phyloP scores from a whole-genome alignment of 257 asterid genomes.

The Jasminum sambac region DNA sequence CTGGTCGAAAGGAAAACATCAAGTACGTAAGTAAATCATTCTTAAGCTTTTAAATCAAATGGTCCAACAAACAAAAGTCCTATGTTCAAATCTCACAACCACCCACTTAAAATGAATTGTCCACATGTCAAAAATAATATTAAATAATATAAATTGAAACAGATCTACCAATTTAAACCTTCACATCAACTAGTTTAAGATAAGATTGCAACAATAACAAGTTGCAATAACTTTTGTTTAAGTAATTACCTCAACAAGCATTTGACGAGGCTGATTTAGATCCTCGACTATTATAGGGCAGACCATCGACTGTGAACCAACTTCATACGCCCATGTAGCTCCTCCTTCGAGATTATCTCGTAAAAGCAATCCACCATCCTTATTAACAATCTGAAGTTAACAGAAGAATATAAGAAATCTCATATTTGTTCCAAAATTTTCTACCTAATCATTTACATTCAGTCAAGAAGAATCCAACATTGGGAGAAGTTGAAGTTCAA shows the following conservation, averaged over 20 bases:
- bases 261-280: constrained; percentile 70
- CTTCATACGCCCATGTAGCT: constrained; percentile 89
- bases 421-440: background rate
- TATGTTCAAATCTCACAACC: too few relatives aligned
- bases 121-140: too few relatives aligned
- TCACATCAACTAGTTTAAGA: too few relatives aligned
- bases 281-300: constrained; percentile 86
- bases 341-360: constrained; percentile 70
- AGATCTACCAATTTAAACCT: too few relatives aligned
- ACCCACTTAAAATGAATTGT: too few relatives aligned
- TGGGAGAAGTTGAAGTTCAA: background rate
- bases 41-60: too few relatives aligned
- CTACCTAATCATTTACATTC: background rate
- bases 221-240: background rate
- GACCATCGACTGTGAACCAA: constrained; percentile 69
- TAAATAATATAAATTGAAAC: too few relatives aligned
- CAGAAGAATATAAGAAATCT: constrained; percentile 3
- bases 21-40: background rate
- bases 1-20: constrained; percentile 33
- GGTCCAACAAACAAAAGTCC: too few relatives aligned
- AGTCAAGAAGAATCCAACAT: constrained; percentile 1
- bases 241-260: constrained; percentile 72
- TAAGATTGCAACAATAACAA: constrained; percentile 1
- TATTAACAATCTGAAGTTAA: constrained; percentile 46
- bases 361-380: constrained; percentile 52